Conservation (phyloP, 768 basidiomycete species). For the Naganishia kalamii region DNA sequence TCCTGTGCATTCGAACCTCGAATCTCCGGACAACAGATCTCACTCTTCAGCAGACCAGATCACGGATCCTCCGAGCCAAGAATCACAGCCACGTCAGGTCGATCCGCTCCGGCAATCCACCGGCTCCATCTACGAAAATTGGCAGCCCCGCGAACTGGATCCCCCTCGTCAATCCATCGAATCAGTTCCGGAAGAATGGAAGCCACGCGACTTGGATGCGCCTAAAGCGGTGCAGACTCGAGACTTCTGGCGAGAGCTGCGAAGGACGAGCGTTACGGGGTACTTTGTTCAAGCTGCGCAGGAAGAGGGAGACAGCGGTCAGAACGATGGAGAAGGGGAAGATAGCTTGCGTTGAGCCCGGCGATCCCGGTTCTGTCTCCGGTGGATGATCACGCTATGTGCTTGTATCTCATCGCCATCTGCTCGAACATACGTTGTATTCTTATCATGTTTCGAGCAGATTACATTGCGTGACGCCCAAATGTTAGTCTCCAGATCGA, state of each 20-base stretch:
- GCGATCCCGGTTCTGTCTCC: not conserved
- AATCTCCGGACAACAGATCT: no score
- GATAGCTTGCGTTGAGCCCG: not conserved
- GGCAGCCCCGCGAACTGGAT: no score
- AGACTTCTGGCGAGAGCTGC: not conserved
- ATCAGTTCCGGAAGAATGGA: no score
- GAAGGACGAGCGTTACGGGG: not conserved
- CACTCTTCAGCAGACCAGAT: not conserved
- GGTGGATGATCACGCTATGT: no score
- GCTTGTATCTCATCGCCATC: no score
- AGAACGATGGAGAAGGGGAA: not conserved
- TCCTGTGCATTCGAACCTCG: not conserved
- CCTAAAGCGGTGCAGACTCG: conserved; percentile 9
- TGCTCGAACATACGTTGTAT: no score
- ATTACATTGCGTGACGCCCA: no score
- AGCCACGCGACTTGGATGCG: not conserved
- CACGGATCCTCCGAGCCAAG: not conserved
- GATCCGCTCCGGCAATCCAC: not conserved
- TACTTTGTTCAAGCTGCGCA: not conserved
- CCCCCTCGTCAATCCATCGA: no score
- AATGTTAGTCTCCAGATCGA: no score
- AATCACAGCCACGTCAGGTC: not conserved
- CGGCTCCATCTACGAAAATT: no score
- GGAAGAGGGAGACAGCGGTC: not conserved
- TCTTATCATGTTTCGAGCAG: no score